Base-by-base conservation (phyloP, 2,329 filamentous ascomycete genomes). In the Botryotinia convoluta region DNA sequence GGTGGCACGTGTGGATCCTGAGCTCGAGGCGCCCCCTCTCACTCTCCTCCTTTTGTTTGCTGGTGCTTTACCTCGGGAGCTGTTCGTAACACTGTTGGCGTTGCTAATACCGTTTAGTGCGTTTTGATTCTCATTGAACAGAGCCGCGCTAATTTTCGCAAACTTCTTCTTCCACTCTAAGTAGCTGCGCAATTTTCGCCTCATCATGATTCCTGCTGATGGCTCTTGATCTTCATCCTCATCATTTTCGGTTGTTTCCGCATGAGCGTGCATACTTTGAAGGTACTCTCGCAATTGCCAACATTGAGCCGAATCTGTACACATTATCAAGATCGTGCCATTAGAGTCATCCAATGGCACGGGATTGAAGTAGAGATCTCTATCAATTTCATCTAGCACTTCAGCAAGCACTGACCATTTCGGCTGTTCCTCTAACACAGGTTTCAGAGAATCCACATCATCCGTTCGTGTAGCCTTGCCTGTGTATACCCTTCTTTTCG, bases 281-380 rank as follows among this genome's bases (percentile, higher is more conserved):
- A 99, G 84, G 80, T 95, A 98, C 81, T 98, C 95, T 76, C 94
- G 90, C 60, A 99, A 85, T 79, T 99, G 96, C 22, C 92, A 89
- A 79, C 93, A 97, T 14, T 94, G 97, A 72, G 91, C 90, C 73
- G 93, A 90, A 79, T 97, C 95, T 39, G 92, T 91, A 80, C 95
- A 98, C 96, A 99, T 98, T 81, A 99, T 93, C 48, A 99, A 84
- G 68, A 97, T 94, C 3, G 93, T 93, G n/a, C 93, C 93, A 80
- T 94, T 97, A 0, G 94, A 97, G 78, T 94, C 93, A 81, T 96
- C 94, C 72, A 89, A 87, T n/a, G 87, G 84, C 14, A 86, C 84
- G 9, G 93, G 92, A 75, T 97, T 95, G 79, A 97, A 91, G 81
- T 97, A 96, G 26, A 94, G 86, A 79, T 97, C 95, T 71, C 91